Evolutionary conservation across 306 rosid genomes (phyloP).

Genomic region (Prunus mume): DNA sequence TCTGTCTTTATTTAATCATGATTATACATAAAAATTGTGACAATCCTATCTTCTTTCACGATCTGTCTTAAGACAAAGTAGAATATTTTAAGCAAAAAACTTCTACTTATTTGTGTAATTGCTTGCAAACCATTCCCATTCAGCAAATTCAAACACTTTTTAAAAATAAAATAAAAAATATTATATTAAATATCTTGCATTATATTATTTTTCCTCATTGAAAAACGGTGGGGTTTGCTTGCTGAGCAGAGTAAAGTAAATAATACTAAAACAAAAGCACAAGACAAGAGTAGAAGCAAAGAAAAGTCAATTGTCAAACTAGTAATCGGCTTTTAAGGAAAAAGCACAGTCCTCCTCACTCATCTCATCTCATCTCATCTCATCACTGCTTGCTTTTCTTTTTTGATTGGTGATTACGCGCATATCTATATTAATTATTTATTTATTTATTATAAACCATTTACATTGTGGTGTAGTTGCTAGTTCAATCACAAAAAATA

Average conservation of each 20-base stretch:
- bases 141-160: neutral
- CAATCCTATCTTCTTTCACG: no score
- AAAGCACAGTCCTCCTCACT: constrained; percentile 1
- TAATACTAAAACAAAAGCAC: neutral
- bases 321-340: constrained; percentile 13
- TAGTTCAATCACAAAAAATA: neutral
- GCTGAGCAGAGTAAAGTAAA: no score
- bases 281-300: neutral
- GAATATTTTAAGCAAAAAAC: no score
- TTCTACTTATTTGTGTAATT: no score
- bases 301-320: constrained; percentile 15
- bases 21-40: neutral
- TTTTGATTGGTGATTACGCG: neutral
- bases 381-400: neutral
- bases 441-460: neutral
- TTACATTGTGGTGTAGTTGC: neutral
- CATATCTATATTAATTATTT: neutral
- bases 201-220: no score
- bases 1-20: constrained; percentile 1
- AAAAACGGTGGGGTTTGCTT: neutral
- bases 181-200: no score
- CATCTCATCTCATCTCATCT: neutral
- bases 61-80: no score
- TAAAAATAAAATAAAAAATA: no score
- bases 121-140: neutral